phyloP scores from a whole-genome alignment of 208 protist genomes.

The Entamoeba dispar region DNA sequence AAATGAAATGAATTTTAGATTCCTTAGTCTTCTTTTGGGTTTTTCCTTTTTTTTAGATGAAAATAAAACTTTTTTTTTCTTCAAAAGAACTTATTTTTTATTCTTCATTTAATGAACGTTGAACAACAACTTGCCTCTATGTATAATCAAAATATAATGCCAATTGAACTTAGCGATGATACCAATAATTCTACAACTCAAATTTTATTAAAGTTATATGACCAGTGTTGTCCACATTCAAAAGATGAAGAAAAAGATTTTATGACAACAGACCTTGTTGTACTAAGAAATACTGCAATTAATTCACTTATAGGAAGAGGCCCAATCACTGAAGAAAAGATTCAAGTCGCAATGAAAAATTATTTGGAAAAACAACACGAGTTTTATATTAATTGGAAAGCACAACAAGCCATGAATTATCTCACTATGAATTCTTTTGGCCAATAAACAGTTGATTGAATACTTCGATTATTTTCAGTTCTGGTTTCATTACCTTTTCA shows the following conservation, averaged over 20 bases:
- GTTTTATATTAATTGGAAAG: not conserved
- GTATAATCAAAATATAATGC: not conserved
- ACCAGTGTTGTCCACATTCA: not conserved
- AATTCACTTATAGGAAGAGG: not conserved
- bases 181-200: not conserved
- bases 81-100: not conserved
- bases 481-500: too few relatives aligned
- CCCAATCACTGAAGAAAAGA: not conserved
- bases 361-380: not conserved
- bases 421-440: not conserved
- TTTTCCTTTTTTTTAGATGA: not conserved
- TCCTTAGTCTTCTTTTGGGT: not conserved
- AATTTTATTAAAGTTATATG: not conserved
- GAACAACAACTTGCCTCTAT: not conserved
- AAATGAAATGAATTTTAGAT: not conserved
- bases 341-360: not conserved
- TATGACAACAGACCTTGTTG: not conserved
- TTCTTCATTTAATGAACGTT: not conserved
- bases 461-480: too few relatives aligned
- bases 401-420: not conserved
- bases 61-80: not conserved
- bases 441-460: too few relatives aligned
- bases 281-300: not conserved
- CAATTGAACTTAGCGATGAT: not conserved
- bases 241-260: not conserved